Evolutionary conservation across 2,329 filamentous ascomycete species (phyloP), one percentile per base, ranked within the genome.

Genomic region (Hirsutella rhossiliensis): DNA sequence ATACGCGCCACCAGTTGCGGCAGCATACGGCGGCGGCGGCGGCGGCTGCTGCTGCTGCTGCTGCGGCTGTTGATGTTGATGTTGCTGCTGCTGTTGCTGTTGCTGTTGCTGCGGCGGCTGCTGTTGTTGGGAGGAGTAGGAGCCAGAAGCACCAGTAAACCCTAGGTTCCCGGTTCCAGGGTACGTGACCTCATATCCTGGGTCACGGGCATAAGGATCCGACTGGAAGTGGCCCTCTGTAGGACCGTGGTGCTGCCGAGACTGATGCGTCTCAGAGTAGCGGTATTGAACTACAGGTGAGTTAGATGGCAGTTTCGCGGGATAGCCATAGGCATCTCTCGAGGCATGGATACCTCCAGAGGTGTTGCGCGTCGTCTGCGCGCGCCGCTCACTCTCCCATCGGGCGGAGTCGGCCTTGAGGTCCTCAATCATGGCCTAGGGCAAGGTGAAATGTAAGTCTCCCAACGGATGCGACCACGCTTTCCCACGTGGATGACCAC

Each of bases 341-440:
- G 68, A 73, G 65, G 66, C 61, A 58, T 62, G 66, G 66, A 68
- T 78, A 78, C 75, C 75, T 78, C 74, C 72, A 61, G 66, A 61
- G 56, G 67, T 64, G 53, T 65, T 71, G 59, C 71, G 71, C 60
- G 66, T 68, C 52, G 66, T 73, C 60, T 72, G 73, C 54, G 69
- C 71, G 57, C 74, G 69, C 58, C 75, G 69, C 62, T 79, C 75
- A 60, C 69, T 70, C 54, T 78, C 75, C 75, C 75, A 79, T 48
- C 75, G 71, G 48, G 73, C 71, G 51, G 75, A 79, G 59, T 79
- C 75, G 58, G 71, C 73, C 55, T 79, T 79, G 46, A 79, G 62
- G 52, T 78, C 75, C 58, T 76, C 73, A 43, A 79, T 79, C 75
- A 79, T 79, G 46, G 75, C 74, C 75, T 79, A 32, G 45, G 62